Evolutionary conservation across 2,329 filamentous ascomycete genomes (phyloP).

Genomic region (Calonectria crousiana): DNA sequence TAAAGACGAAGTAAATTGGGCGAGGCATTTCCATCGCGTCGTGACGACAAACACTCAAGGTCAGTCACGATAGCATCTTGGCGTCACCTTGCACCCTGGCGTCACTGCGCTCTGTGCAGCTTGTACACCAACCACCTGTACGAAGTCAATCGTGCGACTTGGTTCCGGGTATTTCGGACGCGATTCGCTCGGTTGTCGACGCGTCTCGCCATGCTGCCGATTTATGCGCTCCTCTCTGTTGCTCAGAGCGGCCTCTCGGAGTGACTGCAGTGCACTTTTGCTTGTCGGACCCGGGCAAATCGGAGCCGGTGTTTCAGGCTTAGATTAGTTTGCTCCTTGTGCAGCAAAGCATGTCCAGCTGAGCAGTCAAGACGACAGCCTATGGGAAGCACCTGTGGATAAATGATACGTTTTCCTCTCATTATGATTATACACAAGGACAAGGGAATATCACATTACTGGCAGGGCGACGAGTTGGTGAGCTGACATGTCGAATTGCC

Average conservation of each 20-base stretch:
- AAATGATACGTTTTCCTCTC: background rate
- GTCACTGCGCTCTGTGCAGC: background rate
- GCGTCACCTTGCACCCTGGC: background rate
- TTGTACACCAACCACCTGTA: background rate
- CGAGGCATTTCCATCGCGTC: background rate
- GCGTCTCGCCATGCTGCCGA: constrained; percentile 7
- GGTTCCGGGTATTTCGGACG: background rate
- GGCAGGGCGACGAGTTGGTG: background rate
- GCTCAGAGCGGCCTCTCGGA: background rate
- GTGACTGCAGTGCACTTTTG: background rate
- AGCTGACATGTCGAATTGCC: background rate
- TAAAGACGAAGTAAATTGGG: background rate
- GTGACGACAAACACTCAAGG: background rate
- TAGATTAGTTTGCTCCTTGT: background rate
- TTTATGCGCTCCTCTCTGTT: background rate
- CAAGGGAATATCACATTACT: background rate
- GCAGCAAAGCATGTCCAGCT: background rate
- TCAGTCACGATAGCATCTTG: constrained; percentile 3
- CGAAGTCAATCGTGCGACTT: background rate
- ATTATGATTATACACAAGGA: background rate
- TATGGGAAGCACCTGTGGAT: background rate
- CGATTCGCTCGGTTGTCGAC: constrained; percentile 24
- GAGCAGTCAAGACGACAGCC: background rate
- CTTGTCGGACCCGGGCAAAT: constrained; percentile 14
- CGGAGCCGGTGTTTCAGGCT: background rate